Percentiles rank a stretch among this genome's conserved stretches.
These are phyloP conservation scores for Coccomyxa sp. DNA, from an alignment of 139 green algal genomes.

Conservation along the genomic window DNA sequence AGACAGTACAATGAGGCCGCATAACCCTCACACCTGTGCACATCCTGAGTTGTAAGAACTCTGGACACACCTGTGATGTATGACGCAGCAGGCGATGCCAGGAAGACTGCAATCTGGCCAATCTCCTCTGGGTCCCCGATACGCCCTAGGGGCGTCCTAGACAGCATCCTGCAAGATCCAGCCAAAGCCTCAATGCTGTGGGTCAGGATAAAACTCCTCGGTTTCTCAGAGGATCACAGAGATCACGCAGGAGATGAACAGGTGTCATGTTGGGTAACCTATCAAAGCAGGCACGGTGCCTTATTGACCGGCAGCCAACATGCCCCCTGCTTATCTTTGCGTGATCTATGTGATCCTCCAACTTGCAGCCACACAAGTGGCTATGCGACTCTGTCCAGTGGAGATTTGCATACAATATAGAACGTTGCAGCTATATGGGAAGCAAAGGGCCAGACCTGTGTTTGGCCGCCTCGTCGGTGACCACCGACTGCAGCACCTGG, in stretches of 20 bases:
- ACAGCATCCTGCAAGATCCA: conserved; percentile 31
- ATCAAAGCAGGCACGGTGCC: no score
- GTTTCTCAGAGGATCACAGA: no score
- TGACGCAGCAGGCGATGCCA: conserved; percentile 56
- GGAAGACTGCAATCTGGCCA: conserved; percentile 58
- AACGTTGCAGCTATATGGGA: no score
- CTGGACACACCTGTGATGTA: conserved; percentile 75
- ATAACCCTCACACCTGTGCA: background rate
- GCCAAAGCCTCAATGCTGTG: background rate
- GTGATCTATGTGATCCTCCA: no score
- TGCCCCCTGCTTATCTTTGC: no score
- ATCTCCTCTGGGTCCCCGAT: conserved; percentile 74
- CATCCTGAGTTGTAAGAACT: background rate
- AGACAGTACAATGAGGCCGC: background rate
- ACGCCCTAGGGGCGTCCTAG: conserved; percentile 66
- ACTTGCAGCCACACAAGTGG: no score
- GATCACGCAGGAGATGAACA: no score
- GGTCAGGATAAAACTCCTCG: no score
- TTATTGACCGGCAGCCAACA: no score
- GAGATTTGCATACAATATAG: no score
- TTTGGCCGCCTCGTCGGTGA: conserved; percentile 50
- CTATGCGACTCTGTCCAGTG: no score
- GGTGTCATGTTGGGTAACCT: no score
- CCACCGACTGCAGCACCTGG: conserved; percentile 69
- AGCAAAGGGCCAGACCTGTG: conserved; percentile 21